Base-by-base conservation (phyloP, 2,329 filamentous ascomycete species). In the Fusarium irregulare region DNA sequence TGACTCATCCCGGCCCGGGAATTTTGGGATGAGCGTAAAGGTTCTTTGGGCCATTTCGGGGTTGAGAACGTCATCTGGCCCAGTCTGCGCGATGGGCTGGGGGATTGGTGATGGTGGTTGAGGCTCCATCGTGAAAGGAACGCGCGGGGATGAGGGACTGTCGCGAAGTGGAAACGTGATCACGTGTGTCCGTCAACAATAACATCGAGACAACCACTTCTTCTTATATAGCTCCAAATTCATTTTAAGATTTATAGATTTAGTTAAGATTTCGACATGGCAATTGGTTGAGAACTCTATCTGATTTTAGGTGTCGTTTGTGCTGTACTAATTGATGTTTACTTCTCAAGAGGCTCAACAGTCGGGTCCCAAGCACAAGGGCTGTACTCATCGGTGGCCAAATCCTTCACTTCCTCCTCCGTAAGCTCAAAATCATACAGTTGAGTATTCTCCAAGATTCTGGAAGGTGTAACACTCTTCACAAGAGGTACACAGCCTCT, bases 401-500 rank as follows among this genome's bases (percentile, higher is more conserved):
- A 68, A 47, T 77, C 79, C 56, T 81, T 80, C 60, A 88, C 81
- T 63, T 89, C 87, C 46, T 84, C 84, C n/a, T 80, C 78, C 0
- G 82, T 82, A 60, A 89, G 73, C 74, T 87, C 83, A 75, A 89
- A 89, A 72, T 87, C 85, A 73, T 82, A 89, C 14, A 89, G 64
- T 4, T 80, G 80, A 0, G 85, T 79, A 73, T 94, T 94, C 76
- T 89, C 86, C 63, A 83, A 81, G 68, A 94, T 93, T 14, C 91
- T 84, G 30, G 85, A 87, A 0, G 88, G 85, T 7, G 87, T 91
- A 51, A 91, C 90, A 64, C 89, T 93, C 85, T 94, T 94, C 23
- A 92, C 91, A 65, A 94, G 81, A 47, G 91, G 91, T 34, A 92
- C 85, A 78, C 88, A 89, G 6, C 88, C 91, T 81, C 93, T 94